Base-by-base conservation (phyloP, 805 yeast species). In the Wickerhamomyces pijperi region DNA sequence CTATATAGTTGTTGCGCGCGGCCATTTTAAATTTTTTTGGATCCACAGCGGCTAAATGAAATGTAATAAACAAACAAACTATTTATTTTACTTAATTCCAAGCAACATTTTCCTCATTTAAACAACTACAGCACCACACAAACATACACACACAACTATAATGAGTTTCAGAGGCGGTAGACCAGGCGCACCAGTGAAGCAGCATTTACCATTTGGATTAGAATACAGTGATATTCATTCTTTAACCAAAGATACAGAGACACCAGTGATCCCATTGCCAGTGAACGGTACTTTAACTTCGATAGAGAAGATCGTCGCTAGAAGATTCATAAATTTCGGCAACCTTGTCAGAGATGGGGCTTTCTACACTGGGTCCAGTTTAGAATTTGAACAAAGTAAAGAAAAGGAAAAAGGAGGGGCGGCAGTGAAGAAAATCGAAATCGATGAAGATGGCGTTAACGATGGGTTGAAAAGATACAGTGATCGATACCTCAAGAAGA, bases 391-490 rank as follows among this genome's bases (percentile, higher is more conserved):
- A n/a, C n/a, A n/a, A n/a, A n/a, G n/a, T n/a, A n/a, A n/a, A n/a
- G n/a, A n/a, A n/a, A n/a, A n/a, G n/a, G n/a, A n/a, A 21, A 21
- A 9, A 21, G 23, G 23, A 21, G 9, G 23, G 23, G 23, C 9
- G 9, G 23, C 9, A 21, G 23, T 21, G 9, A 42, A 47, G 34
- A 55, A 57, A 35, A 39, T 44, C n/a, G 49, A 54, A 21, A 50
- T 59, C 29, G 56, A 63, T 28, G 69, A 53, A 33, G 64, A 65
- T 40, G 69, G 68, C 16, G 47, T 66, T 2, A 66, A 67, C 39
- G 95, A 84, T 54, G 87, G 90, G 2, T 71, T 88, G 34, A 74
- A 78, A 53, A 69, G 97, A 50, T 85, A 85, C 54, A 76, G 94
- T 3, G 97, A 88, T 58, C 69, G 68, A 55, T 88, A 83, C 59